Percentiles rank a stretch among this genome's conserved stretches.
Conservation (phyloP, 257 asterid genomes). For the Paraleonurus japonicus region DNA sequence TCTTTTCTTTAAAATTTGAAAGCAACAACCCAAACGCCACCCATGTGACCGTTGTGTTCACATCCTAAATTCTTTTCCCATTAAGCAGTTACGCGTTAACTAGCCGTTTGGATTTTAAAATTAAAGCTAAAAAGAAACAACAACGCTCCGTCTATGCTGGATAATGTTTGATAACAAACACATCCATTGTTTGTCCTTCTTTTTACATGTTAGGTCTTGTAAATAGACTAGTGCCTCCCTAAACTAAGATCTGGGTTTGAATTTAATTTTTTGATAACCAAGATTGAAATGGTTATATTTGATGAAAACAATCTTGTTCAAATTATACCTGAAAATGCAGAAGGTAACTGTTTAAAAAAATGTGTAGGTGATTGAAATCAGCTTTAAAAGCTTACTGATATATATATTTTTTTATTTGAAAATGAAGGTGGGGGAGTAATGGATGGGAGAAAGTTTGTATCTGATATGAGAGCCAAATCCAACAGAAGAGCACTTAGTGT, state of each 20-base stretch:
- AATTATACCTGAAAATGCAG: constrained; percentile 36
- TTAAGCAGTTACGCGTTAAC: constrained; percentile 35
- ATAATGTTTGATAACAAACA: constrained; percentile 12
- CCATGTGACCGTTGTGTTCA: constrained; percentile 62
- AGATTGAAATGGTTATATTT: constrained; percentile 40
- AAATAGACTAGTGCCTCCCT: constrained; percentile 9
- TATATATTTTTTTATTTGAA: neutral
- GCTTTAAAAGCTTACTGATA: neutral
- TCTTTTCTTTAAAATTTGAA: constrained; percentile 39
- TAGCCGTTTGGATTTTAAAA: constrained; percentile 79
- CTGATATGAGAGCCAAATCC: constrained; percentile 40
- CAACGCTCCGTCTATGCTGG: constrained; percentile 19
- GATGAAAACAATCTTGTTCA: constrained; percentile 47
- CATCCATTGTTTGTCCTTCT: neutral
- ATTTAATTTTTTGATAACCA: constrained; percentile 22
- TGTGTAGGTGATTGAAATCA: neutral
- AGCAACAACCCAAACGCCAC: constrained; percentile 39
- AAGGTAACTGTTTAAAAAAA: constrained; percentile 39
- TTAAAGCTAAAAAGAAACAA: constrained; percentile 10
- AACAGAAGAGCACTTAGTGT: constrained; percentile 62
- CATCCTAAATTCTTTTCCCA: constrained; percentile 25
- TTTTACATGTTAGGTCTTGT: constrained; percentile 16
- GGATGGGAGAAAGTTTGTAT: constrained; percentile 23
- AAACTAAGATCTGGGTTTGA: constrained; percentile 7
- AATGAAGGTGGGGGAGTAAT: constrained; percentile 44